phyloP scores from a whole-genome alignment of 306 rosid genomes.

The Vigna radiata region DNA sequence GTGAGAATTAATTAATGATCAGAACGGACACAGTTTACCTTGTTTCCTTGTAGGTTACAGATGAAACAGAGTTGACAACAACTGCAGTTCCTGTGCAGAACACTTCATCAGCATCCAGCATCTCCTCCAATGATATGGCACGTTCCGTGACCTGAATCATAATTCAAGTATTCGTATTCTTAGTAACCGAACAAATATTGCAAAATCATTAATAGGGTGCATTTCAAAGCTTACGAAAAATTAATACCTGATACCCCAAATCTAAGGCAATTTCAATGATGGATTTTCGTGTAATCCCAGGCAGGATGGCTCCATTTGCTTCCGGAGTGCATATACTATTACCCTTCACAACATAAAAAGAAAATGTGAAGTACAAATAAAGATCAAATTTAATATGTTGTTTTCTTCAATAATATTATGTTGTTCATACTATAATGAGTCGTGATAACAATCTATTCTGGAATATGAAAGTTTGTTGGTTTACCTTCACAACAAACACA shows the following conservation, averaged over 20 bases:
- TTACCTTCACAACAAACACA: constrained; percentile 63
- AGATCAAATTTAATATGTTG: neutral
- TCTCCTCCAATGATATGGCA: constrained; percentile 53
- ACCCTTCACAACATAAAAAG: constrained; percentile 45
- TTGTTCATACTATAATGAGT: neutral
- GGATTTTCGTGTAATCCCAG: constrained; percentile 71
- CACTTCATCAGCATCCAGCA: constrained; percentile 64
- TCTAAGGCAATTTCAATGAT: constrained; percentile 60
- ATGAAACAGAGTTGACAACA: constrained; percentile 51
- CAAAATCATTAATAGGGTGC: neutral
- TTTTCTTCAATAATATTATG: neutral
- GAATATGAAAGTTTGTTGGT: neutral
- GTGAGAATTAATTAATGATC: neutral
- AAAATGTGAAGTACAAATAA: neutral
- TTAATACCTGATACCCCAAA: constrained; percentile 60
- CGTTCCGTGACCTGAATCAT: constrained; percentile 56
- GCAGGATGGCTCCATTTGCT: constrained; percentile 59
- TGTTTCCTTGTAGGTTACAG: constrained; percentile 48
- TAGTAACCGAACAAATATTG: neutral
- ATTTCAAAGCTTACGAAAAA: neutral
- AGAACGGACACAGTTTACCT: constrained; percentile 37
- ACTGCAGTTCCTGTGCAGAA: constrained; percentile 77
- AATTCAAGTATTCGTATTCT: neutral
- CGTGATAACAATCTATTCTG: neutral
- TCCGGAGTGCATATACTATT: constrained; percentile 60